phyloP scores from a whole-genome alignment of 495 filamentous ascomycete species.

The Penicillium salamii region DNA sequence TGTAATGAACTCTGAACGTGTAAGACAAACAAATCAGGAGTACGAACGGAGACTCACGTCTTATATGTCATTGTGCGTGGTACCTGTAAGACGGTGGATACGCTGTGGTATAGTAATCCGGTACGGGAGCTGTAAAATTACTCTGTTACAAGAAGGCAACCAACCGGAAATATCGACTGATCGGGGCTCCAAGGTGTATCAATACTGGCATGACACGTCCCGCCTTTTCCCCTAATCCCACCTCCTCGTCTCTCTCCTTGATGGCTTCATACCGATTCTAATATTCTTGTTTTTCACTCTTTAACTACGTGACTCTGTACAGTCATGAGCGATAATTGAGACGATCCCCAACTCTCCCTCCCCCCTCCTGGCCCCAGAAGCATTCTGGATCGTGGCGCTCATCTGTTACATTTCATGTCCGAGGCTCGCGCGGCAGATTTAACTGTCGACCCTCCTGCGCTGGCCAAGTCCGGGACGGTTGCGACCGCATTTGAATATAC shows the following conservation, averaged over 20 bases:
- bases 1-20: neutral
- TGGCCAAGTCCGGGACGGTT: slow-evolving; percentile 36
- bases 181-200: neutral
- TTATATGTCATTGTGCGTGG: neutral
- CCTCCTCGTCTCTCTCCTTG: neutral
- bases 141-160: neutral
- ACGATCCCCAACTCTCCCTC: too few species aligned
- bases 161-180: neutral
- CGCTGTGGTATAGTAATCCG: neutral
- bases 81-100: neutral
- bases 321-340: slow-evolving; percentile 28
- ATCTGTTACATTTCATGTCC: slow-evolving; percentile 30
- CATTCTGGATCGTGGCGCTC: slow-evolving; percentile 6
- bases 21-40: too few species aligned
- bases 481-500: slow-evolving; percentile 48
- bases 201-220: slow-evolving; percentile 1
- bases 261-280: neutral
- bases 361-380: slow-evolving; percentile 2
- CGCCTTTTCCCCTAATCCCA: slow-evolving; percentile 8
- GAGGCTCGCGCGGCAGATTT: slow-evolving; percentile 34
- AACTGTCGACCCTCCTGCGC: slow-evolving; percentile 31
- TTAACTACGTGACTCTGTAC: neutral
- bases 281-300: neutral
- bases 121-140: neutral
- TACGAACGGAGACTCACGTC: too few species aligned